Conservation (phyloP, 2,329 filamentous ascomycete genomes). For the Xylariaceae sp. region DNA sequence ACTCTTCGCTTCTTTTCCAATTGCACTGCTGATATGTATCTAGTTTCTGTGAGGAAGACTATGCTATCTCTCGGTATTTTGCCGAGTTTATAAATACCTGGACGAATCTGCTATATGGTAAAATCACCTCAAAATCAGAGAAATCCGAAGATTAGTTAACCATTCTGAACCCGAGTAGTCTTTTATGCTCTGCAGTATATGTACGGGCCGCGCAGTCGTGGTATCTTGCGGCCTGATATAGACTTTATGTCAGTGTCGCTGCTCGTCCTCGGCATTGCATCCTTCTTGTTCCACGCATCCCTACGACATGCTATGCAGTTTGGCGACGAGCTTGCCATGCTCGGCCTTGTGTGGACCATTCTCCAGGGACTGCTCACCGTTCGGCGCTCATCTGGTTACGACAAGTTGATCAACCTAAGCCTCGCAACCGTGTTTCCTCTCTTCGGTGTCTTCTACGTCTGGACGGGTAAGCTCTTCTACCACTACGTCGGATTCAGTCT, state of each 20-base stretch:
- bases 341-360: slow-evolving; percentile 48
- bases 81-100: slow-evolving; percentile 52
- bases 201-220: slow-evolving; percentile 29
- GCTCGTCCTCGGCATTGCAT: slow-evolving; percentile 39
- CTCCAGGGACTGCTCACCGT: slow-evolving; percentile 47
- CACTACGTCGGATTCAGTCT: slow-evolving; percentile 38
- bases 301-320: slow-evolving; percentile 41
- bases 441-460: slow-evolving; percentile 41
- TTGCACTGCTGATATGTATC: not conserved
- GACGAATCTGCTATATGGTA: slow-evolving; percentile 48
- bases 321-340: slow-evolving; percentile 57
- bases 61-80: slow-evolving; percentile 47
- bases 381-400: slow-evolving; percentile 35
- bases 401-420: slow-evolving; percentile 30
- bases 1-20: not conserved
- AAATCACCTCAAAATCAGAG: not conserved
- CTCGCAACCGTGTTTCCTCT: slow-evolving; percentile 40
- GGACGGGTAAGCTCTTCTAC: slow-evolving; percentile 39
- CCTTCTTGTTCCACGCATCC: slow-evolving; percentile 42
- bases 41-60: slow-evolving; percentile 48
- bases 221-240: slow-evolving; percentile 28
- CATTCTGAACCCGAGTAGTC: slow-evolving; percentile 26
- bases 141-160: not conserved
- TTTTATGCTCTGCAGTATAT: slow-evolving; percentile 39
- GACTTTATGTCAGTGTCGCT: slow-evolving; percentile 42